These are phyloP conservation scores for Penicillium psychrofluorescens DNA, from an alignment of 495 filamentous ascomycete species.

Conservation along the genomic window DNA sequence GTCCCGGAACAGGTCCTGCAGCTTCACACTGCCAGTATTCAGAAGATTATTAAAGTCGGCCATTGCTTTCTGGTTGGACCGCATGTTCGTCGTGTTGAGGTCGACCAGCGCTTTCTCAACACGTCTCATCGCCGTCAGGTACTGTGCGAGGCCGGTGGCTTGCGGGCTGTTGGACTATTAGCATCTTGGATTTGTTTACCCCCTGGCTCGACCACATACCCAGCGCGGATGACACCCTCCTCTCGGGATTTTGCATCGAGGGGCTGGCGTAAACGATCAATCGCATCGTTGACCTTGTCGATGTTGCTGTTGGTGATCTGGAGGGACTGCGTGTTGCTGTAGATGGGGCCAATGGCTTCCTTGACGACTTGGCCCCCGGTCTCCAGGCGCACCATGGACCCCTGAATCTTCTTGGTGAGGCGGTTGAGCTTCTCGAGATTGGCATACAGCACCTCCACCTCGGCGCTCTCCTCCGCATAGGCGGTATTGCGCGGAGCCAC, in stretches of 20 bases:
- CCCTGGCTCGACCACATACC: constrained; percentile 35
- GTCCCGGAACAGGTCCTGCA: constrained; percentile 76
- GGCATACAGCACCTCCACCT: constrained; percentile 62
- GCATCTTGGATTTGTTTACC: not conserved
- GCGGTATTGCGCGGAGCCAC: constrained; percentile 43
- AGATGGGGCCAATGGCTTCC: constrained; percentile 86
- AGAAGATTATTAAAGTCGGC: constrained; percentile 70
- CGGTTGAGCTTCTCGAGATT: constrained; percentile 59
- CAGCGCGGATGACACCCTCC: constrained; percentile 81
- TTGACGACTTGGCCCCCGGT: constrained; percentile 82
- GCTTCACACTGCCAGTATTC: constrained; percentile 65
- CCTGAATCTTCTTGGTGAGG: constrained; percentile 89
- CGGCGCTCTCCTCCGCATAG: constrained; percentile 65
- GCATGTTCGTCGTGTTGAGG: constrained; percentile 78
- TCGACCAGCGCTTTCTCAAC: constrained; percentile 72
- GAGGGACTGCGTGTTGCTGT: constrained; percentile 82
- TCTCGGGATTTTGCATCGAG: constrained; percentile 82
- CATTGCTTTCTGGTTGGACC: constrained; percentile 85
- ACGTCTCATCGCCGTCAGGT: constrained; percentile 81
- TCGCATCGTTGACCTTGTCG: constrained; percentile 74
- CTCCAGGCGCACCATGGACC: constrained; percentile 76
- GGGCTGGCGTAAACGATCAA: constrained; percentile 80
- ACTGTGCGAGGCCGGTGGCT: constrained; percentile 73
- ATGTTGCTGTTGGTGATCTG: constrained; percentile 84
- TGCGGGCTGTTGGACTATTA: constrained; percentile 48